phyloP scores from a whole-genome alignment of 2,329 filamentous ascomycete genomes.

The Penicillium sp. region DNA sequence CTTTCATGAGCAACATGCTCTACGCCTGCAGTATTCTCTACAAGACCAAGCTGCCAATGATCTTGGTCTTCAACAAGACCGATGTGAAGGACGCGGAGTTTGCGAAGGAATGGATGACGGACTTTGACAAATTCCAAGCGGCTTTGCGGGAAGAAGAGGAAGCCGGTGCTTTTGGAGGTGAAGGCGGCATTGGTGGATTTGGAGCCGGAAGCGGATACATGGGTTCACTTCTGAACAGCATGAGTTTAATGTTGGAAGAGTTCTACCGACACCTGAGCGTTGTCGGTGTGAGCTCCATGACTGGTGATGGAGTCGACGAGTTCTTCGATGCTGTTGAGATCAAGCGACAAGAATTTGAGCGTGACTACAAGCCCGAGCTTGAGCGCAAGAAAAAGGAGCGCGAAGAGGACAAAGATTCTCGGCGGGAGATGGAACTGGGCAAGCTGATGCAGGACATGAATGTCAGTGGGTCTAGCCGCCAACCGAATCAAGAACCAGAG shows the following conservation, averaged over 20 bases:
- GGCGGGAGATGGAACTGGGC: conserved; percentile 77
- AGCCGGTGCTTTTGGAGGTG: conserved; percentile 70
- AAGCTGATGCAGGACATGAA: conserved; percentile 95
- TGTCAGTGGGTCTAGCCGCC: conserved; percentile 47
- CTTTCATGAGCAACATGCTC: conserved; percentile 99
- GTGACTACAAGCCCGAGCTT: conserved; percentile 89
- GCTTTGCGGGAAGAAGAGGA: conserved; percentile 80
- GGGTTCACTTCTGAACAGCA: conserved; percentile 91
- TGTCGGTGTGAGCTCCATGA: conserved; percentile 90
- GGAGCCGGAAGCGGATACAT: conserved; percentile 88
- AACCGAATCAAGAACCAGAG: conserved; percentile 36
- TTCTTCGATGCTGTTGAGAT: conserved; percentile 88
- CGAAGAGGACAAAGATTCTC: conserved; percentile 69
- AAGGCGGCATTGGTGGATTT: conserved; percentile 59
- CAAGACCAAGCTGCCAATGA: conserved; percentile 98
- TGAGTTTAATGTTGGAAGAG: conserved; percentile 96
- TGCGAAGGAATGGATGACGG: conserved; percentile 98
- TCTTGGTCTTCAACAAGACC: conserved; percentile 98
- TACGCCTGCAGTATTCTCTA: conserved; percentile 98
- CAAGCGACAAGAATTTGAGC: conserved; percentile 84
- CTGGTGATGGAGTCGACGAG: conserved; percentile 85
- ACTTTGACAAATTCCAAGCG: conserved; percentile 92
- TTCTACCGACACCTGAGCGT: conserved; percentile 94
- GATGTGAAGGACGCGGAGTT: conserved; percentile 90
- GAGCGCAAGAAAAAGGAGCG: conserved; percentile 74